Percentiles rank a stretch among this genome's conserved stretches.
phyloP scores from a whole-genome alignment of 768 basidiomycete species.

The Lentinula guzmanii region DNA sequence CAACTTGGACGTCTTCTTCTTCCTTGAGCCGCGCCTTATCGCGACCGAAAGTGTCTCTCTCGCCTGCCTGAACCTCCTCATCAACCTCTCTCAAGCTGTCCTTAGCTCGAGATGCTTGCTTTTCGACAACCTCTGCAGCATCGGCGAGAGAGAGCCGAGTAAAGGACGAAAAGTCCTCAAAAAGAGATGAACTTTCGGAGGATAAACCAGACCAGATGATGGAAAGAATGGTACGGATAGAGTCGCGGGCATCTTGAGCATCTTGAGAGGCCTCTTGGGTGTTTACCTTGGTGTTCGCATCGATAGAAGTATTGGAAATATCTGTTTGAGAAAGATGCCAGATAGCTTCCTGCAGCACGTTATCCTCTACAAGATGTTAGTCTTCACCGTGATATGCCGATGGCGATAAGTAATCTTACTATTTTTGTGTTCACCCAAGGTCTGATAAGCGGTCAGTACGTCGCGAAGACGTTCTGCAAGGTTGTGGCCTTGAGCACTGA shows the following conservation, averaged over 20 bases:
- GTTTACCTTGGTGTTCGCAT: constrained; percentile 17
- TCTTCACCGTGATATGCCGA: background rate
- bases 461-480: constrained; percentile 45
- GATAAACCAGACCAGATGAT: constrained; percentile 49
- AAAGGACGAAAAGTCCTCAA: constrained; percentile 62
- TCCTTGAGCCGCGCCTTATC: constrained; percentile 43
- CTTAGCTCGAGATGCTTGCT: constrained; percentile 45
- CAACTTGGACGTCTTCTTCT: constrained; percentile 41
- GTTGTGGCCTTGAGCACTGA: constrained; percentile 50
- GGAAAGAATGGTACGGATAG: constrained; percentile 45
- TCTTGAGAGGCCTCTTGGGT: constrained; percentile 45
- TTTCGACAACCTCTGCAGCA: constrained; percentile 53
- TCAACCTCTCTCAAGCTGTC: constrained; percentile 50
- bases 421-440: constrained; percentile 51
- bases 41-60: constrained; percentile 52
- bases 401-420: constrained; percentile 23
- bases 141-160: constrained; percentile 60
- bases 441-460: constrained; percentile 54
- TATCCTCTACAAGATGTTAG: constrained; percentile 40
- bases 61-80: constrained; percentile 51
- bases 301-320: constrained; percentile 29
- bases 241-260: constrained; percentile 38
- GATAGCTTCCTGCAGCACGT: constrained; percentile 57
- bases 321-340: constrained; percentile 61
- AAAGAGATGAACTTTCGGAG: constrained; percentile 46